These are phyloP conservation scores for Raffaelea arxii DNA, from an alignment of 2,329 filamentous ascomycete species.

Conservation along the genomic window DNA sequence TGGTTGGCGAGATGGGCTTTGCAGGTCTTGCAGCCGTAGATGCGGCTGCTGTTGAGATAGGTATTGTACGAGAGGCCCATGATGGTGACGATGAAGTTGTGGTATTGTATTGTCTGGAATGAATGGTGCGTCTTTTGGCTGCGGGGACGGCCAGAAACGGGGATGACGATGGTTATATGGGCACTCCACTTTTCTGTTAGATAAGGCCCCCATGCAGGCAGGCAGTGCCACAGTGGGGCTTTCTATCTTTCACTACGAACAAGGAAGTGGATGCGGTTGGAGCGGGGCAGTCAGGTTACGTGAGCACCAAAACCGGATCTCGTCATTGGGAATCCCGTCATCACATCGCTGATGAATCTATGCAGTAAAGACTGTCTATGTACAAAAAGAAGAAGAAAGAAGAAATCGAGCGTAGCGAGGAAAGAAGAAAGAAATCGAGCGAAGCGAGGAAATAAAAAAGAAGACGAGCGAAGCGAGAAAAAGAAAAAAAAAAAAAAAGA, in stretches of 20 bases:
- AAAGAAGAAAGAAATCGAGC: not conserved
- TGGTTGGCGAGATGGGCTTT: conserved; percentile 93
- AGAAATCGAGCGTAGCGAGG: not conserved
- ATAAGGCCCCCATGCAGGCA: too few species aligned
- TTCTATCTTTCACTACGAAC: too few species aligned
- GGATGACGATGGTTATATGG: too few species aligned
- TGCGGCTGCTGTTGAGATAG: conserved; percentile 76
- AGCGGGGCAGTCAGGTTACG: too few species aligned
- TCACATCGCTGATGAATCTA: not conserved
- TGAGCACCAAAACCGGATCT: not conserved
- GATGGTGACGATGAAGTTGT: not conserved
- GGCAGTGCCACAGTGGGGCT: too few species aligned
- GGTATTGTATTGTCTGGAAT: too few species aligned
- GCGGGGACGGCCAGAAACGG: too few species aligned
- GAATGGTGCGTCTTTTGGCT: not conserved
- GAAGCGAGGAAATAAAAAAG: not conserved
- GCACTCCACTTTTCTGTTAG: too few species aligned
- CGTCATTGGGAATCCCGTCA: too few species aligned
- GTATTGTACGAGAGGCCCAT: conserved; percentile 92
- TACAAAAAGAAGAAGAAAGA: not conserved
- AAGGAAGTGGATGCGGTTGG: too few species aligned
- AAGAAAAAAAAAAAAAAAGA: not conserved
- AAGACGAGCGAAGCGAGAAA: not conserved
- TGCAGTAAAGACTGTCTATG: not conserved
- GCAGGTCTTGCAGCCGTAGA: conserved; percentile 90